Evolutionary conservation across 768 basidiomycete genomes (phyloP).

Genomic region (Tylopilus sp.): DNA sequence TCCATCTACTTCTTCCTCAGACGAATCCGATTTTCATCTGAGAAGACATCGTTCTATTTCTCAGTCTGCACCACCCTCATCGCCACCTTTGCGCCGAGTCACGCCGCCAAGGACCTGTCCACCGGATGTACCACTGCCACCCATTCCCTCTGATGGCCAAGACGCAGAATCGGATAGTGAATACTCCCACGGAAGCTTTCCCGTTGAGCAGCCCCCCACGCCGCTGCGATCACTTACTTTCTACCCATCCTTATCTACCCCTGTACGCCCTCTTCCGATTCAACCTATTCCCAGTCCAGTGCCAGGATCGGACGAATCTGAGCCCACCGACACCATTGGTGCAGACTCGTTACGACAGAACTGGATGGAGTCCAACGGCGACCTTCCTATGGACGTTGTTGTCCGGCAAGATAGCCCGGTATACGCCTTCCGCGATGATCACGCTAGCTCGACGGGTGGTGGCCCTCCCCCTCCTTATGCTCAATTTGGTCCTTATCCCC

Average conservation of each 20-base stretch:
- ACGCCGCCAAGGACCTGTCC: conserved; percentile 12
- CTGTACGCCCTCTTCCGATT: conserved; percentile 14
- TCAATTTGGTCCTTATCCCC: conserved; percentile 2
- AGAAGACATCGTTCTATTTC: conserved; percentile 3
- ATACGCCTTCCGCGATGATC: conserved; percentile 6
- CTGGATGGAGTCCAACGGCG: conserved; percentile 3
- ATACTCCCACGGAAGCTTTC: not conserved
- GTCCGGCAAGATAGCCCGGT: conserved; percentile 23
- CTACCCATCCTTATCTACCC: not conserved
- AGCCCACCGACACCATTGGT: not conserved
- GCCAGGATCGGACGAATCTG: conserved; percentile 9
- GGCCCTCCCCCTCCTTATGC: conserved; percentile 20
- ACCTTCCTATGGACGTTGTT: conserved; percentile 4
- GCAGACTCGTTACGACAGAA: conserved; percentile 3
- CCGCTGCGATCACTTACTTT: not conserved
- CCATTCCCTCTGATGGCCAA: conserved; percentile 16
- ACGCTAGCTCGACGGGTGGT: conserved; percentile 3
- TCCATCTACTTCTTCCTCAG: conserved; percentile 4
- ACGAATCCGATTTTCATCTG: conserved; percentile 3
- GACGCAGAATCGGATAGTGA: not conserved
- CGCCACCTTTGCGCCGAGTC: conserved; percentile 5
- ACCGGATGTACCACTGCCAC: conserved; percentile 21
- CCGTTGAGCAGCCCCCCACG: not conserved
- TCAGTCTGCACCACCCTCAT: not conserved
- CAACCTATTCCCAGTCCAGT: conserved; percentile 19